phyloP scores from a whole-genome alignment of 345 rosid species.

The Gossypioides kirkii region DNA sequence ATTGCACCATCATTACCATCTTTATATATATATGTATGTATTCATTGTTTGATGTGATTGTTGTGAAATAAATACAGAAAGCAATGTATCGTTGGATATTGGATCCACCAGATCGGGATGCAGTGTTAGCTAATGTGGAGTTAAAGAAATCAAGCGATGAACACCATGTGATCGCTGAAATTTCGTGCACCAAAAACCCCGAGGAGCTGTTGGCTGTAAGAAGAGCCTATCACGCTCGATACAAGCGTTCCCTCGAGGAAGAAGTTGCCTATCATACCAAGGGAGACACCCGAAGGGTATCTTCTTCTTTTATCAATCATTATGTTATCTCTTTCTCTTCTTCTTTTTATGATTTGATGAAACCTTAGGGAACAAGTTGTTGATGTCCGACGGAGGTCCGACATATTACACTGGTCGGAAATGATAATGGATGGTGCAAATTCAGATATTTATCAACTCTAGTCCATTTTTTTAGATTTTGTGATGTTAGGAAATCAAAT shows the following conservation, averaged over 20 bases:
- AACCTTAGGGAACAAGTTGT: not conserved
- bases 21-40: not conserved
- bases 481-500: too few relatives aligned
- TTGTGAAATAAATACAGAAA: constrained; percentile 22
- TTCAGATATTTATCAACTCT: too few relatives aligned
- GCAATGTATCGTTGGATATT: constrained; percentile 52
- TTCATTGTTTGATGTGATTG: not conserved
- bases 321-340: not conserved
- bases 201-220: constrained; percentile 59
- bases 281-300: constrained; percentile 51
- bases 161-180: constrained; percentile 45
- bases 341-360: not conserved
- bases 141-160: constrained; percentile 29
- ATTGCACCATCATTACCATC: not conserved
- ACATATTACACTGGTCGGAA: too few relatives aligned
- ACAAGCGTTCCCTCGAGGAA: constrained; percentile 65
- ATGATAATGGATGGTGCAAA: too few relatives aligned
- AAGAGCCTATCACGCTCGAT: constrained; percentile 53
- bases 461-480: too few relatives aligned
- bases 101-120: constrained; percentile 62
- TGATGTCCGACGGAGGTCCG: too few relatives aligned
- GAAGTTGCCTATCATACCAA: constrained; percentile 53
- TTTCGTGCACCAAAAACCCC: constrained; percentile 40
- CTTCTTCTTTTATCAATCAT: not conserved
- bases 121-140: constrained; percentile 49